phyloP scores from a whole-genome alignment of 805 yeast species.

The Brettanomyces custersianus region DNA sequence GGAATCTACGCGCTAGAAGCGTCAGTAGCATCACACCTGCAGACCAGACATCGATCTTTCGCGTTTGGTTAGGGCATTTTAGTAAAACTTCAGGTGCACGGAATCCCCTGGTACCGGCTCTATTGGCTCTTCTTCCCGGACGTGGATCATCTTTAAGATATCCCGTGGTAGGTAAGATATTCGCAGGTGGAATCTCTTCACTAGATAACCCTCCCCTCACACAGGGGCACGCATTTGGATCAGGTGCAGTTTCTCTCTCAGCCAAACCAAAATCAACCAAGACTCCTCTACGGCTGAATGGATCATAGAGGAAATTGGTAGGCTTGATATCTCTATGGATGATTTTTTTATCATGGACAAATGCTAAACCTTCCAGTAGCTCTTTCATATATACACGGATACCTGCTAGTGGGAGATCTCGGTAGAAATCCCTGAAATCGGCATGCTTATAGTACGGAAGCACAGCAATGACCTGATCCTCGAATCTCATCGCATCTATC shows the following conservation, averaged over 20 bases:
- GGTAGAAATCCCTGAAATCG: conserved; percentile 80
- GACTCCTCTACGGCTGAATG: conserved; percentile 62
- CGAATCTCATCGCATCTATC: conserved; percentile 75
- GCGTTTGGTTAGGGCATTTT: conserved; percentile 76
- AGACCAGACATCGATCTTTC: conserved; percentile 85
- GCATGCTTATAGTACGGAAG: conserved; percentile 86
- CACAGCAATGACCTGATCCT: conserved; percentile 90
- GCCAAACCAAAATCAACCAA: conserved; percentile 91
- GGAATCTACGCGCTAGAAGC: conserved; percentile 70
- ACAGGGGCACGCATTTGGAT: conserved; percentile 47
- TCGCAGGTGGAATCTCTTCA: conserved; percentile 25
- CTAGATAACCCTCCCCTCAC: conserved; percentile 27
- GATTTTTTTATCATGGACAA: conserved; percentile 70
- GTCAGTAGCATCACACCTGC: conserved; percentile 85
- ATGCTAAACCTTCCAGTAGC: conserved; percentile 63
- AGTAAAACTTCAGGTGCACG: conserved; percentile 89
- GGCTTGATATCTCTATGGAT: conserved; percentile 90
- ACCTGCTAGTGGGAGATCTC: conserved; percentile 71
- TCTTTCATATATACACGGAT: conserved; percentile 76
- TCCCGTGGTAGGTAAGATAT: conserved; percentile 41
- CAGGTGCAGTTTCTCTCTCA: conserved; percentile 41
- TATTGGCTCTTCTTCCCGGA: conserved; percentile 85
- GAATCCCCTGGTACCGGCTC: conserved; percentile 95
- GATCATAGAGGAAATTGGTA: conserved; percentile 63
- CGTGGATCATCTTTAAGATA: conserved; percentile 83